Evolutionary conservation across 257 asterid species (phyloP).

Genomic region (Solanum etuberosum): DNA sequence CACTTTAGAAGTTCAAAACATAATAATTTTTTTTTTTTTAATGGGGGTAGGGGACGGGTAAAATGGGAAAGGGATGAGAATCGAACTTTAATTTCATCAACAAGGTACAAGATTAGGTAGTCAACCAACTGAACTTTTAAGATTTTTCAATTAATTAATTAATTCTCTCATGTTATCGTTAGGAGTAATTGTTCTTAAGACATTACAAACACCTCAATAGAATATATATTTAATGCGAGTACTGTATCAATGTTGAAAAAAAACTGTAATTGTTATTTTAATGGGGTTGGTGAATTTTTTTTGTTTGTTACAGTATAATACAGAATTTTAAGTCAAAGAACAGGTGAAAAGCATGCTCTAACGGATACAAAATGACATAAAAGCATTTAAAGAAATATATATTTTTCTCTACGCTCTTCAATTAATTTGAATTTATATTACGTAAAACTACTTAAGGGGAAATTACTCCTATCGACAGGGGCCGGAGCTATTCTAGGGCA

Average conservation of each 20-base stretch:
- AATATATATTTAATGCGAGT: not conserved
- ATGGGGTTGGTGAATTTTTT: not conserved
- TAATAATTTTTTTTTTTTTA: no score
- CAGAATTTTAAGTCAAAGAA: not conserved
- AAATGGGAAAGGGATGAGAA: not conserved
- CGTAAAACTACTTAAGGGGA: no score
- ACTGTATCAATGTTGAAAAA: not conserved
- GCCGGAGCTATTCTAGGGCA: no score
- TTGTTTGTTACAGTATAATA: not conserved
- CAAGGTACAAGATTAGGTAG: no score
- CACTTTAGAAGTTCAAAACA: no score
- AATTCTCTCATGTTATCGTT: no score
- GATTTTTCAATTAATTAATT: no score
- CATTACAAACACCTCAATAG: no score
- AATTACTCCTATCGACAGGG: not conserved
- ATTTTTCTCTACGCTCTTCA: fast-evolving
- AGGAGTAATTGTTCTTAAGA: no score
- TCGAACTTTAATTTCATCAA: not conserved
- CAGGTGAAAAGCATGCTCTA: not conserved
- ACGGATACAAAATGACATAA: not conserved
- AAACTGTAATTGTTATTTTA: not conserved
- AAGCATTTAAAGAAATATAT: not conserved
- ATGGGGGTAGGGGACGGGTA: not conserved
- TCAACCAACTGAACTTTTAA: not conserved
- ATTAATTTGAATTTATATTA: no score